These are phyloP conservation scores for Microsporum canis DNA, from an alignment of 2,329 filamentous ascomycete genomes.

Conservation along the genomic window DNA sequence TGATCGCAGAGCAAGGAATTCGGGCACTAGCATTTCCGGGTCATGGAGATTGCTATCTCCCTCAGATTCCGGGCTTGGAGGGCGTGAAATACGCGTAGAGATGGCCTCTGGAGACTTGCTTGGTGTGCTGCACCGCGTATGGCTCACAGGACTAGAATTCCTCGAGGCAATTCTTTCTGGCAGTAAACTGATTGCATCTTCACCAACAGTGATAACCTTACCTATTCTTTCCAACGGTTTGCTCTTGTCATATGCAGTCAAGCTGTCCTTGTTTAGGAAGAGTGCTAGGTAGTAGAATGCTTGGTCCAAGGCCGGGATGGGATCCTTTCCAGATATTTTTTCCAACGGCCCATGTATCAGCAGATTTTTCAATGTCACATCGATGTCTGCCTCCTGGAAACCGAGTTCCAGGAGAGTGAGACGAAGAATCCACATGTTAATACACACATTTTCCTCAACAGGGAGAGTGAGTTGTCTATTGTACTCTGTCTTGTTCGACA, in stretches of 20 bases:
- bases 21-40: slow-evolving; percentile 61
- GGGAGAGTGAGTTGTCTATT: slow-evolving; percentile 30
- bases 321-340: slow-evolving; percentile 46
- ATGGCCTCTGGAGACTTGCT: background rate
- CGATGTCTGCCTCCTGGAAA: slow-evolving; percentile 54
- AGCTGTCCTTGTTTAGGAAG: slow-evolving; percentile 55
- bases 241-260: slow-evolving; percentile 55
- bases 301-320: slow-evolving; percentile 77
- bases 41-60: slow-evolving; percentile 56
- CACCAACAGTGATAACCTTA: background rate
- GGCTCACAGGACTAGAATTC: background rate
- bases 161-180: background rate
- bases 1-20: slow-evolving; percentile 64
- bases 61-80: slow-evolving; percentile 11
- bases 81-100: background rate
- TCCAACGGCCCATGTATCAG: slow-evolving; percentile 56
- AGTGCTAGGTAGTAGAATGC: slow-evolving; percentile 82
- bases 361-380: slow-evolving; percentile 54
- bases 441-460: slow-evolving; percentile 65
- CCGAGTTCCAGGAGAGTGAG: slow-evolving; percentile 57
- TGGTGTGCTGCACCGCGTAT: background rate
- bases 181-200: background rate
- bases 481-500: slow-evolving; percentile 10
- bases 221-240: background rate
- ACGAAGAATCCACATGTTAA: slow-evolving; percentile 75